Evolutionary conservation across 1,284 basidiomycete species (phyloP).

Genomic region (Golubevia sp.): DNA sequence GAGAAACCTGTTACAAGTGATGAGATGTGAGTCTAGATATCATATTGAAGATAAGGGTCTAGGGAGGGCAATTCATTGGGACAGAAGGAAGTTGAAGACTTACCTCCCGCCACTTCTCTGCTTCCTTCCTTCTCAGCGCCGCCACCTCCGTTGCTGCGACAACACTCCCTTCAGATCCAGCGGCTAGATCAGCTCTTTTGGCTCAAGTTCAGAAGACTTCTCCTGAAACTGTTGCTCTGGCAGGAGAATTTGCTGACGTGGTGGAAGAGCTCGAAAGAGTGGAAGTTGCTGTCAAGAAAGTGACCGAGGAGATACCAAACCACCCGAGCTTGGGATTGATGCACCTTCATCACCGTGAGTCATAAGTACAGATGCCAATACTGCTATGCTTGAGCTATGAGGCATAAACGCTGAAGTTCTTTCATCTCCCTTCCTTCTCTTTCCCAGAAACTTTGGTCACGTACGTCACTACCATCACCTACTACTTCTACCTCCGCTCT

Average conservation of each 20-base stretch:
- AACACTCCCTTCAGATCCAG: not conserved
- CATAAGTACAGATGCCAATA: constrained; percentile 8
- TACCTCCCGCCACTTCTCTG: not conserved
- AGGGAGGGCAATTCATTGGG: no score
- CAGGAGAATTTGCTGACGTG: constrained; percentile 65
- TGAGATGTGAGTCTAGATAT: not conserved
- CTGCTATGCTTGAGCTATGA: constrained; percentile 6
- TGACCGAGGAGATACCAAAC: constrained; percentile 65
- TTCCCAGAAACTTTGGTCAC: constrained; percentile 79
- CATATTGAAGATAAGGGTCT: no score
- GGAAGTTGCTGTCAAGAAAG: constrained; percentile 69
- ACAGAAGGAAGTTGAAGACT: no score
- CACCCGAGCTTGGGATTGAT: constrained; percentile 70
- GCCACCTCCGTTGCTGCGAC: not conserved
- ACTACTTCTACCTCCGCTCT: constrained; percentile 85
- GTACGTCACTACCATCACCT: constrained; percentile 87
- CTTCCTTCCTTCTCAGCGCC: not conserved
- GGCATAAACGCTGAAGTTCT: constrained; percentile 36
- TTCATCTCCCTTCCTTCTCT: no score
- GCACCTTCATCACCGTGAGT: constrained; percentile 77
- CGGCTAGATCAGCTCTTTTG: constrained; percentile 68
- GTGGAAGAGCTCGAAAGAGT: constrained; percentile 67
- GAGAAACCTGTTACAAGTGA: not conserved
- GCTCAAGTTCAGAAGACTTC: constrained; percentile 77
- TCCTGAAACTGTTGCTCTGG: constrained; percentile 72